Evolutionary conservation across 305 asterid genomes (phyloP).

Genomic region (Solanum hybrid): DNA sequence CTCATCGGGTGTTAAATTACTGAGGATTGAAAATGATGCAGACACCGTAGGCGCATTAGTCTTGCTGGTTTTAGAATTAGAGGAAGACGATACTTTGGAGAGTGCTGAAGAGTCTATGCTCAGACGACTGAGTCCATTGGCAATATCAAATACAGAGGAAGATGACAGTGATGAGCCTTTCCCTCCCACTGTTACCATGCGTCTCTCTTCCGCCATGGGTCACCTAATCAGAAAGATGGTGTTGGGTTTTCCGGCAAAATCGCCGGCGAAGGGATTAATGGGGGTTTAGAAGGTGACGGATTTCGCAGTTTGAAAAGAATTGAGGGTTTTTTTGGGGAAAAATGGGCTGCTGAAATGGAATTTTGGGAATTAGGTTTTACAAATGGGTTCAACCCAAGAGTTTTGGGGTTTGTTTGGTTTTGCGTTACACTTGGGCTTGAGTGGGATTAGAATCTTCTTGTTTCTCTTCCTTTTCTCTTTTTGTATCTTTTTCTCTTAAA

Average conservation of each 20-base stretch:
- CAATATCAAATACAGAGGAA: conserved; percentile 39
- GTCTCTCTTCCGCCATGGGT: conserved; percentile 32
- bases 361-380: neutral
- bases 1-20: conserved; percentile 31
- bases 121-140: conserved; percentile 36
- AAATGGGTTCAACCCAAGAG: neutral
- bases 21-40: conserved; percentile 35
- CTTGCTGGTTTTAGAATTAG: conserved; percentile 11
- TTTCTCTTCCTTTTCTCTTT: neutral
- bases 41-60: neutral
- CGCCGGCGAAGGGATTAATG: neutral
- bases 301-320: neutral
- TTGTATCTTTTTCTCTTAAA: neutral
- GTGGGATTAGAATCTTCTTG: neutral
- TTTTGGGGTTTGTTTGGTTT: neutral
- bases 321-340: neutral
- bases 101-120: conserved; percentile 49
- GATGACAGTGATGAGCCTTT: conserved; percentile 51
- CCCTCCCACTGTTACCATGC: conserved; percentile 51
- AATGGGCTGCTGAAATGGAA: neutral
- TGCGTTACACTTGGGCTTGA: neutral
- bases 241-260: neutral
- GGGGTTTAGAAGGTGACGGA: neutral
- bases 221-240: neutral
- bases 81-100: conserved; percentile 22